Percentiles rank a stretch among this genome's conserved stretches.
Evolutionary conservation across 352 stramenopile species (phyloP).

Genomic region (Phytophthora fragariae): DNA sequence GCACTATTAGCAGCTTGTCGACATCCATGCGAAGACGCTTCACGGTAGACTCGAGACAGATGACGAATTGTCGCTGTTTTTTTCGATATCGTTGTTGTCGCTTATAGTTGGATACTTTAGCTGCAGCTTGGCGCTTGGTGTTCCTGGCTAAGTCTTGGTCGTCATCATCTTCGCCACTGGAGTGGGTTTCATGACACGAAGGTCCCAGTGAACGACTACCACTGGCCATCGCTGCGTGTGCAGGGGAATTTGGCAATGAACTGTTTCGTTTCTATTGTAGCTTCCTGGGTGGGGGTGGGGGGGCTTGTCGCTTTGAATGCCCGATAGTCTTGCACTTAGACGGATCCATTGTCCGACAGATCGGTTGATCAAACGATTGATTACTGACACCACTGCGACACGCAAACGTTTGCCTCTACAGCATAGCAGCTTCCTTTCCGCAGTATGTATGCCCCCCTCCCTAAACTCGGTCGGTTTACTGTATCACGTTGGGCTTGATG

Average conservation of each 20-base stretch:
- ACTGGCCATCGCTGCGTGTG: not conserved
- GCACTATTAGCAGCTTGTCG: constrained; percentile 21
- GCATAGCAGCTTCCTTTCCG: too few species aligned
- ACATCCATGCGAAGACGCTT: constrained; percentile 32
- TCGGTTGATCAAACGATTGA: too few species aligned
- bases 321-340: too few species aligned
- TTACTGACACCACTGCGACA: too few species aligned
- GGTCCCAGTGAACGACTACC: not conserved
- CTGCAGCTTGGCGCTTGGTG: not conserved
- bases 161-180: not conserved
- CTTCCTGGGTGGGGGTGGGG: not conserved
- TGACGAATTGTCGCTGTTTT: constrained; percentile 24
- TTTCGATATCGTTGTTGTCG: constrained; percentile 38
- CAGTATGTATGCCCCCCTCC: too few species aligned
- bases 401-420: too few species aligned
- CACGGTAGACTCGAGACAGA: constrained; percentile 31
- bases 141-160: not conserved
- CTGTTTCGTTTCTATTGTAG: constrained; percentile 3
- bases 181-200: not conserved
- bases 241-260: constrained; percentile 18
- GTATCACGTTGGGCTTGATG: too few species aligned
- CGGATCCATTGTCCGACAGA: too few species aligned
- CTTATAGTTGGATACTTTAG: constrained; percentile 4
- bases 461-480: too few species aligned
- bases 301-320: too few species aligned